Base-by-base conservation (phyloP, 768 basidiomycete genomes). In the Lentinula edodes region DNA sequence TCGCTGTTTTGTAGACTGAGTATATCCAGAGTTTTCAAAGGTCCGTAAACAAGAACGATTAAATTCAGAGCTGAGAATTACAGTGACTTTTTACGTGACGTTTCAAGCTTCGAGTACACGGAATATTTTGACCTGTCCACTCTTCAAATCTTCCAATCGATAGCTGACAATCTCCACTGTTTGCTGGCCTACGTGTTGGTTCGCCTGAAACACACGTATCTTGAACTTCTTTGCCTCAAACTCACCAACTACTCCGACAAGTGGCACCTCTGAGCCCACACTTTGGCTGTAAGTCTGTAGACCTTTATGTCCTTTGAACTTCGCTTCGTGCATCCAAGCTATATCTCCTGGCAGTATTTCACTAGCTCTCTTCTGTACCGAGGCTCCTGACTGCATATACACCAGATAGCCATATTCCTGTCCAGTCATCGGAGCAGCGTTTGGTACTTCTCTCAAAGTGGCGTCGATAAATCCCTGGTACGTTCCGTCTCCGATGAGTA, bases 341-440 rank as follows among this genome's bases (percentile, higher is more conserved):
- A 97, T 74, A 72, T 97, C 95, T 2, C 95, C 95, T 0, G 93
- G 90, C 82, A 89, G 78, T 62, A 93, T 90, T 20, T 95, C 93
- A 66, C 87, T 89, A 36, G 80, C 76, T 53, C 91, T 80, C 63
- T 85, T 85, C 72, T 87, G 84, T 62, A 96, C 90, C 12, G 84
- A 74, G 0, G 68, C 66, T 0, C 81, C 89, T 35, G 78, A 83
- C 75, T 95, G 93, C 63, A 80, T 76, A 68, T 92, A 95, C 35
- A 95, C 78, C 7, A 89, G 74, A 69, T 91, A 85, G 0, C 94
- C 95, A 68, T 85, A 91, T 15, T 78, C 75, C 51, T 68, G 72
- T n/a, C 72, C 66, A 12, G 69, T 64, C 4, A 77, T 75, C 16
- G 76, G 68, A 10, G 78, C 73, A 6, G 86, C 88, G 60, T 83